These are phyloP conservation scores for Alternaria arbusti DNA, from an alignment of 2,329 filamentous ascomycete species.

Conservation along the genomic window DNA sequence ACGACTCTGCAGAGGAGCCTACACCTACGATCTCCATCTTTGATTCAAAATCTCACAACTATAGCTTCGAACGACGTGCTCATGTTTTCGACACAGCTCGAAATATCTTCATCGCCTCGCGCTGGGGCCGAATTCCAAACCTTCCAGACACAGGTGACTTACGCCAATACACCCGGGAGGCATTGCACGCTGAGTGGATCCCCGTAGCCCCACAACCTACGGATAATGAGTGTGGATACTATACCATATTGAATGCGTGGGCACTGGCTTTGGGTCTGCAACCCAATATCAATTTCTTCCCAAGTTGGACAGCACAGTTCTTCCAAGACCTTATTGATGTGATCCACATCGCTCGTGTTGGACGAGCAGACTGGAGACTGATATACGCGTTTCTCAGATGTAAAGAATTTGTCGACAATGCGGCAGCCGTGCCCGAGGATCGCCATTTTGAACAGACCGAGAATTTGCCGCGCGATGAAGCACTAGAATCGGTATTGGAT, in stretches of 20 bases:
- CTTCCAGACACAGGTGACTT: not conserved
- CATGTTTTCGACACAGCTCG: not conserved
- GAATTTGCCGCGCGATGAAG: not conserved
- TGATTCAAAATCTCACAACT: constrained; percentile 12
- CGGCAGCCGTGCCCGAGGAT: not conserved
- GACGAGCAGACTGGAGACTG: constrained; percentile 15
- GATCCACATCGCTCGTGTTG: constrained; percentile 13
- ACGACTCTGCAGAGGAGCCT: not conserved
- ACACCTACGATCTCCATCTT: constrained; percentile 8
- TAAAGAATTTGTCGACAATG: constrained; percentile 1
- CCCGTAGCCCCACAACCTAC: constrained; percentile 5
- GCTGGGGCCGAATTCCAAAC: not conserved
- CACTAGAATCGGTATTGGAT: not conserved
- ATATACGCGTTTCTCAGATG: constrained; percentile 23
- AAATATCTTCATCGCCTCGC: not conserved
- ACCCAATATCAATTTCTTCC: constrained; percentile 5
- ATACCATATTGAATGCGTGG: constrained; percentile 29
- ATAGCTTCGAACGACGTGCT: not conserved
- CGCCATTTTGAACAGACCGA: not conserved
- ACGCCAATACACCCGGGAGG: not conserved
- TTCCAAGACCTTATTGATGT: constrained; percentile 6
- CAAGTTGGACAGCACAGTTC: constrained; percentile 11
- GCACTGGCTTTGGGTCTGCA: constrained; percentile 26
- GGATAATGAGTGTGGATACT: constrained; percentile 19
- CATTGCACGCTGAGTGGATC: constrained; percentile 3